phyloP scores from a whole-genome alignment of 2,329 filamentous ascomycete genomes.

The Paecilomyces variotii region DNA sequence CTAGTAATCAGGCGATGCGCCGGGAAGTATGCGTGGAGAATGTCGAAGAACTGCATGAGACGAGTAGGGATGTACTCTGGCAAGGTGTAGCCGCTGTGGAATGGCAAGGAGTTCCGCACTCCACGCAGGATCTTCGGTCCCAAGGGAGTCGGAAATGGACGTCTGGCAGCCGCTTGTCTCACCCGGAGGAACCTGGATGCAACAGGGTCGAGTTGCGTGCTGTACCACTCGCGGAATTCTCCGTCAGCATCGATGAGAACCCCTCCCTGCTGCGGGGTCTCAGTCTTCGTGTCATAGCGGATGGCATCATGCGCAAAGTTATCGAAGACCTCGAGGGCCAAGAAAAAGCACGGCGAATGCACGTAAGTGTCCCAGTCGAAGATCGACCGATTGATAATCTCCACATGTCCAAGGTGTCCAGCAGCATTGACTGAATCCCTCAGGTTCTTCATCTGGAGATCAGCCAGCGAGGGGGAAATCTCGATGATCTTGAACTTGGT shows the following conservation, averaged over 20 bases:
- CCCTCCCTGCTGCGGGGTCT: constrained; percentile 75
- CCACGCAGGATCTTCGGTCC: constrained; percentile 49
- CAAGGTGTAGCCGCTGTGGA: constrained; percentile 65
- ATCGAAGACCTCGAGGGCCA: constrained; percentile 96
- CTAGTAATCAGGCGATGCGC: constrained; percentile 80
- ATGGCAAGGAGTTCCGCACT: constrained; percentile 57
- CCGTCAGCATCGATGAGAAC: constrained; percentile 78
- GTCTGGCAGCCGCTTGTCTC: constrained; percentile 61
- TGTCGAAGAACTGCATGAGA: constrained; percentile 94
- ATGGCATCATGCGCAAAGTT: constrained; percentile 95
- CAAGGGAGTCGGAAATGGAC: constrained; percentile 35
- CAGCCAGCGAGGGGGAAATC: constrained; percentile 75
- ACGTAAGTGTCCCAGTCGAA: constrained; percentile 89
- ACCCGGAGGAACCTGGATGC: constrained; percentile 75
- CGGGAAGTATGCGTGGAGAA: constrained; percentile 81
- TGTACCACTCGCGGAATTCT: constrained; percentile 94
- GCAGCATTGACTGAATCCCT: constrained; percentile 57
- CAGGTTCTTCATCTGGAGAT: constrained; percentile 66
- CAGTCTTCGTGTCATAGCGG: constrained; percentile 77
- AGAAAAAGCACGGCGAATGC: constrained; percentile 92
- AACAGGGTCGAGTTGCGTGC: constrained; percentile 68
- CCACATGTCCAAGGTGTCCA: constrained; percentile 76
- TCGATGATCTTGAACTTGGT: constrained; percentile 95
- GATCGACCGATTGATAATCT: constrained; percentile 90
- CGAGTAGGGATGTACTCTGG: constrained; percentile 93